phyloP scores from a whole-genome alignment of 345 rosid genomes.

The Eucalyptus victrix region DNA sequence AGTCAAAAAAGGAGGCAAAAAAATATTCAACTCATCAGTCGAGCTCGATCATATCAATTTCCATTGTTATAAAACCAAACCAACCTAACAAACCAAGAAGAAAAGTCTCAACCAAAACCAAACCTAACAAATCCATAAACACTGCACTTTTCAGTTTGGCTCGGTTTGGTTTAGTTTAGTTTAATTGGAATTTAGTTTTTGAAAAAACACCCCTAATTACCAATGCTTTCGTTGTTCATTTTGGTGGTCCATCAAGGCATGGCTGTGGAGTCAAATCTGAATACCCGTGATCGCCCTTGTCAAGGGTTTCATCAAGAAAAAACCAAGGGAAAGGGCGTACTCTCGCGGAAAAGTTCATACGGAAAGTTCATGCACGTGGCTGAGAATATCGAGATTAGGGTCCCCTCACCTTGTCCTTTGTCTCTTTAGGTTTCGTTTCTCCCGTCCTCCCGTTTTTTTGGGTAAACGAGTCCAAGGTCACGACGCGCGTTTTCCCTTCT shows the following conservation, averaged over 20 bases:
- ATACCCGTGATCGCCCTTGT: background rate
- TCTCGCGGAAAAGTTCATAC: background rate
- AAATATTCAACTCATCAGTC: background rate
- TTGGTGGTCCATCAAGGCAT: background rate
- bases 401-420: background rate
- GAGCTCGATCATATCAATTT: background rate
- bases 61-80: background rate
- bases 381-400: background rate
- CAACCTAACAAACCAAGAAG: background rate
- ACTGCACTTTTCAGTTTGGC: background rate
- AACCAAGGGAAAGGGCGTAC: background rate
- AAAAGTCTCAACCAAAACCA: background rate
- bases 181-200: background rate
- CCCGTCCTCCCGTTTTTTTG: background rate
- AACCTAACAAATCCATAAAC: background rate
- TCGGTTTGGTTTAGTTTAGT: background rate
- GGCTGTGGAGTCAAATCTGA: background rate
- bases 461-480: background rate
- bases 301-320: background rate
- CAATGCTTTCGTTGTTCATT: background rate
- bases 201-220: background rate
- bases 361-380: background rate
- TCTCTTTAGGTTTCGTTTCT: background rate
- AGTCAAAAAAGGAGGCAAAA: background rate
- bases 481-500: background rate